These are phyloP conservation scores for Bondarzewia mesenterica DNA, from an alignment of 1,284 basidiomycete genomes.

Conservation along the genomic window DNA sequence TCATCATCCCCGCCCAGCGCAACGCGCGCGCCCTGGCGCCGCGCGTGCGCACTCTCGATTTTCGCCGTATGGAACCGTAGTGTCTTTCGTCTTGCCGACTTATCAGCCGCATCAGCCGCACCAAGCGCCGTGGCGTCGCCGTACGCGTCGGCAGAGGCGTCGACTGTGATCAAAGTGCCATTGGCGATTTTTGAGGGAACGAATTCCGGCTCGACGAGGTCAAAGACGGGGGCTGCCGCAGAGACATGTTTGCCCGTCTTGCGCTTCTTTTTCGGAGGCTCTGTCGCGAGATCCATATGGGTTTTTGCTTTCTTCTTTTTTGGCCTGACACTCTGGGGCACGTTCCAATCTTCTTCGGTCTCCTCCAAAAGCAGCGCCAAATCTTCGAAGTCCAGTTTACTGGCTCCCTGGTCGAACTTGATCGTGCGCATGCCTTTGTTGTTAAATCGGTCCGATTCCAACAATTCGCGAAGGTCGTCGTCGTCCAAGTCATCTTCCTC, in stretches of 20 bases:
- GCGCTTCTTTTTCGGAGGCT: conserved; percentile 32
- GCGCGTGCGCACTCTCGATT: conserved; percentile 67
- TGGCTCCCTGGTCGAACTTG: not conserved
- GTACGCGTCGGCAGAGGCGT: conserved; percentile 44
- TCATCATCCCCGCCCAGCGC: conserved; percentile 82
- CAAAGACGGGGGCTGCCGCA: conserved; percentile 40
- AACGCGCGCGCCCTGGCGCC: conserved; percentile 59
- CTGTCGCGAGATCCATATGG: not conserved
- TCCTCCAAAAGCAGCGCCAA: conserved; percentile 49
- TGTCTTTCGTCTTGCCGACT: conserved; percentile 68
- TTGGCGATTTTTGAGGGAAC: conserved; percentile 24
- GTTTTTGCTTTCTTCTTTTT: conserved; percentile 20
- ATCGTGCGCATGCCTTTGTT: conserved; percentile 14
- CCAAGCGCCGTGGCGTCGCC: conserved; percentile 71
- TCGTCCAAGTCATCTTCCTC: conserved; percentile 22
- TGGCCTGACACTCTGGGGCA: not conserved
- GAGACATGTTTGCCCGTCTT: conserved; percentile 20
- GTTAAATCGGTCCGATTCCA: conserved; percentile 1
- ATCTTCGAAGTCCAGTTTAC: conserved; percentile 41
- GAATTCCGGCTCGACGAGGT: conserved; percentile 69
- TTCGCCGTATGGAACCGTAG: conserved; percentile 84
- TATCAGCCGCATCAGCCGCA: conserved; percentile 72
- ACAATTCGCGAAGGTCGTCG: conserved; percentile 13
- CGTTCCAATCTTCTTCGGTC: conserved; percentile 21
- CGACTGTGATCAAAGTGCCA: conserved; percentile 4